phyloP scores from a whole-genome alignment of 2,329 filamentous ascomycete genomes.

The Xylaria sp. region DNA sequence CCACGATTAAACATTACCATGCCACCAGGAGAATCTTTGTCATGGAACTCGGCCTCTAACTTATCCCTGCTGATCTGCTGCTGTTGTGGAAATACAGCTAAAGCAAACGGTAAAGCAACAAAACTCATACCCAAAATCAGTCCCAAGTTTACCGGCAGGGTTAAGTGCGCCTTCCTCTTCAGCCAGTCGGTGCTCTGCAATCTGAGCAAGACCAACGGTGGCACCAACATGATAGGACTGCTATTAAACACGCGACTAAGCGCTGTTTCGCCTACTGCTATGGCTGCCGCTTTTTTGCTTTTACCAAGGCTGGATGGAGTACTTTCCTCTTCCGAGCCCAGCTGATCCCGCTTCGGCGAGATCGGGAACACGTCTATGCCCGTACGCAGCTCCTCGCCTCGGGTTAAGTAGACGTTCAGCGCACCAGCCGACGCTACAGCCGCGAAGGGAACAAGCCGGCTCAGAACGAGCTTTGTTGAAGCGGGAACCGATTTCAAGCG shows the following conservation, averaged over 20 bases:
- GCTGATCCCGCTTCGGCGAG: conserved; percentile 68
- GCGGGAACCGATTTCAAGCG: conserved; percentile 77
- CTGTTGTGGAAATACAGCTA: conserved; percentile 90
- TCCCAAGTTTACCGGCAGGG: conserved; percentile 81
- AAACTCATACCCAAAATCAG: conserved; percentile 89
- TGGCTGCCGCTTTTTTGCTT: conserved; percentile 82
- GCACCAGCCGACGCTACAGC: conserved; percentile 90
- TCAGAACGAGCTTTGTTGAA: conserved; percentile 75
- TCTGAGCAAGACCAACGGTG: conserved; percentile 81
- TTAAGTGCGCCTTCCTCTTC: conserved; percentile 73
- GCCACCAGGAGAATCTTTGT: conserved; percentile 75
- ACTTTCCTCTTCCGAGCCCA: conserved; percentile 60
- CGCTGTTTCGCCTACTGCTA: conserved; percentile 93
- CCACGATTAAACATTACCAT: conserved; percentile 74
- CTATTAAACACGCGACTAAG: conserved; percentile 89
- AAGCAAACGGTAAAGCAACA: conserved; percentile 84
- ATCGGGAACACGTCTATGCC: conserved; percentile 93
- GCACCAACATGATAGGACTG: conserved; percentile 97
- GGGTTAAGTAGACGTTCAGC: conserved; percentile 96
- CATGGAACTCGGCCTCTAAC: conserved; percentile 86
- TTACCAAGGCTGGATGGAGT: conserved; percentile 78
- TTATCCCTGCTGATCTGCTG: conserved; percentile 76
- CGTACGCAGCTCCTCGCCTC: conserved; percentile 87
- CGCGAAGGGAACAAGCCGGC: conserved; percentile 89
- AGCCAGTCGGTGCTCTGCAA: conserved; percentile 86